Conservation (phyloP, 2,329 filamentous ascomycete species). For the Falciphora oryzae region DNA sequence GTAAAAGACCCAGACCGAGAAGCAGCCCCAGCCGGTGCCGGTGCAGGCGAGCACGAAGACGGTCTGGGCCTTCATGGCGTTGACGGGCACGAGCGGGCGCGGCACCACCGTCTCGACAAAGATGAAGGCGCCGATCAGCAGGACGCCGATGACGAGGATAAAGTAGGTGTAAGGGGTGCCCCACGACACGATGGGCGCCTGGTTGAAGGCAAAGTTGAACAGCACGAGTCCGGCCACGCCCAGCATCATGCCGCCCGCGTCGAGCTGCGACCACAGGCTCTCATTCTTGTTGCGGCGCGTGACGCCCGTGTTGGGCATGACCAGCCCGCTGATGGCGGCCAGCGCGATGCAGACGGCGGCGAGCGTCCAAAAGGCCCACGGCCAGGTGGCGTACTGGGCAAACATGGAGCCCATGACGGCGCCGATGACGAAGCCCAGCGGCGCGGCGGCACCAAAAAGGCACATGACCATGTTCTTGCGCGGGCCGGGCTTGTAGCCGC, state of each 20-base stretch:
- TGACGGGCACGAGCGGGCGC: constrained; percentile 46
- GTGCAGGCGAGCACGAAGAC: constrained; percentile 44
- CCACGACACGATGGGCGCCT: constrained; percentile 50
- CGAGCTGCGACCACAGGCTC: constrained; percentile 21
- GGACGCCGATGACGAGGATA: constrained; percentile 43
- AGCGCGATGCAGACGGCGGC: constrained; percentile 20
- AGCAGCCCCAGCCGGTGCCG: constrained; percentile 35
- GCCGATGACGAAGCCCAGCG: constrained; percentile 38
- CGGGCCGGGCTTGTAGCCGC: constrained; percentile 48
- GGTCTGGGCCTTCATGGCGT: constrained; percentile 36
- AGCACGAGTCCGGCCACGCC: constrained; percentile 47
- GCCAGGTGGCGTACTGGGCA: constrained; percentile 37
- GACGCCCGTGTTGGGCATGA: constrained; percentile 18
- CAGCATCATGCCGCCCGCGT: constrained; percentile 20
- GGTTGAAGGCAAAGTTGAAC: constrained; percentile 55
- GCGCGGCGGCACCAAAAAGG: constrained; percentile 40
- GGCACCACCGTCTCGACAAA: constrained; percentile 38
- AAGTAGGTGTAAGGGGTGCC: constrained; percentile 42
- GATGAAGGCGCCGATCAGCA: constrained; percentile 45
- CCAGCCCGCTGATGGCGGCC: constrained; percentile 16
- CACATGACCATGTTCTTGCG: constrained; percentile 57
- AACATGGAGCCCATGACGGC: constrained; percentile 35
- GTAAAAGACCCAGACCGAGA: constrained; percentile 37
- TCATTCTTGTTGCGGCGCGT: constrained; percentile 9
- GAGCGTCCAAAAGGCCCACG: constrained; percentile 38